A percentile compares a stretch with the other conserved stretches of the same genome.
These are phyloP conservation scores for Cyberlindnera nakhonratchasimensis DNA, from an alignment of 805 yeast species.

Conservation along the genomic window DNA sequence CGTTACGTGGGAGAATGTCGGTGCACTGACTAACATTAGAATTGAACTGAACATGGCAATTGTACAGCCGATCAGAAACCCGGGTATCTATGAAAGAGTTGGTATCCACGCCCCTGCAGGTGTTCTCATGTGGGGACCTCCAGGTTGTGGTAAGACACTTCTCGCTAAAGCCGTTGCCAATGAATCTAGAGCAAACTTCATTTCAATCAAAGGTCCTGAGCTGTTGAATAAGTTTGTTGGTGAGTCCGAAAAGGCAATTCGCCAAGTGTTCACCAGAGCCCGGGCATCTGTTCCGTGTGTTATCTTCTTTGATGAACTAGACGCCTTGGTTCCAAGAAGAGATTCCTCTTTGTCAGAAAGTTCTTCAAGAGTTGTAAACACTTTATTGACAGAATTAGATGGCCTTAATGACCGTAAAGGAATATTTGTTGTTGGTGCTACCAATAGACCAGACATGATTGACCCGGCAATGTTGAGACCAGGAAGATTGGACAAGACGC, in stretches of 20 bases:
- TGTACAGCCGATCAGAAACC: slow-evolving; percentile 92
- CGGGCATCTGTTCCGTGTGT: slow-evolving; percentile 92
- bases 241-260: slow-evolving; percentile 88
- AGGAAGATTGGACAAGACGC: slow-evolving; percentile 89
- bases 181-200: slow-evolving; percentile 94
- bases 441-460: slow-evolving; percentile 96
- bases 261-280: slow-evolving; percentile 91
- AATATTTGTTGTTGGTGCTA: slow-evolving; percentile 92
- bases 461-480: slow-evolving; percentile 98
- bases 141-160: slow-evolving; percentile 97
- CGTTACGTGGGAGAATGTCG: slow-evolving; percentile 93
- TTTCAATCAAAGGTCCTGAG: slow-evolving; percentile 95
- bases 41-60: slow-evolving; percentile 95
- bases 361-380: slow-evolving; percentile 90
- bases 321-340: slow-evolving; percentile 93
- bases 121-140: slow-evolving; percentile 98
- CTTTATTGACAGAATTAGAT: slow-evolving; percentile 89
- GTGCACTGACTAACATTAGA: slow-evolving; percentile 77
- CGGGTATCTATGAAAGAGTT: slow-evolving; percentile 82
- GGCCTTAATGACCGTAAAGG: slow-evolving; percentile 92
- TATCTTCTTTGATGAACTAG: slow-evolving; percentile 92
- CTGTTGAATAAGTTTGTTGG: slow-evolving; percentile 92
- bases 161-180: slow-evolving; percentile 97
- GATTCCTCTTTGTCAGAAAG: slow-evolving; percentile 86
- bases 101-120: slow-evolving; percentile 98